These are phyloP conservation scores for Termitomyces heimii DNA, from an alignment of 768 basidiomycete genomes.

Conservation along the genomic window DNA sequence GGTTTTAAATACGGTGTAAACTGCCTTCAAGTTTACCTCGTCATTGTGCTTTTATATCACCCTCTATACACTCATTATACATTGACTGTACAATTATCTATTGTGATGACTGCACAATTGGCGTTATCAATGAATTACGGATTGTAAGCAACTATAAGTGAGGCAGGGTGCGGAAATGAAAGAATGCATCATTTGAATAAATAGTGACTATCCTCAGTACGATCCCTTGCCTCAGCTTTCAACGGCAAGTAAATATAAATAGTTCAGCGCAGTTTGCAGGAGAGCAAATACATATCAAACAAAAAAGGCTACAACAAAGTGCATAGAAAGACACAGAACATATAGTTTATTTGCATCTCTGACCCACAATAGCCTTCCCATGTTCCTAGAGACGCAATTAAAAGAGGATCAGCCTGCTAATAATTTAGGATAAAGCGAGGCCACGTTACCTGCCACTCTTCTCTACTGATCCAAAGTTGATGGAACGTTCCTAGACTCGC, in stretches of 20 bases:
- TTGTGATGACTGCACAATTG: neutral
- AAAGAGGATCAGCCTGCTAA: neutral
- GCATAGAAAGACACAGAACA: neutral
- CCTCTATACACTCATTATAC: slow-evolving; percentile 18
- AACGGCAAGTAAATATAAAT: neutral
- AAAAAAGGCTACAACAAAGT: neutral
- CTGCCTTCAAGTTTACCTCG: slow-evolving; percentile 10
- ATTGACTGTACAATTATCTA: slow-evolving; percentile 2
- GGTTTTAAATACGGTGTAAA: slow-evolving; percentile 7
- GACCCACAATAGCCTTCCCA: slow-evolving; percentile 75
- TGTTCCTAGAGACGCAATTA: slow-evolving; percentile 52
- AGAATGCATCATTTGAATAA: too few species aligned
- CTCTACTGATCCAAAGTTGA: slow-evolving; percentile 90
- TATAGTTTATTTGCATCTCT: slow-evolving; percentile 68
- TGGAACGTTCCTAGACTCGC: slow-evolving; percentile 97
- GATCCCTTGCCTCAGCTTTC: too few species aligned
- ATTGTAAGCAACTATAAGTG: neutral
- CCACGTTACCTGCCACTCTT: slow-evolving; percentile 79
- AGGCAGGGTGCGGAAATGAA: neutral
- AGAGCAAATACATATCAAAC: neutral
- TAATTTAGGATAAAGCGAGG: neutral
- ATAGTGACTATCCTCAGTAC: neutral
- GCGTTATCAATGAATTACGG: neutral
- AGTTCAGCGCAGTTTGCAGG: neutral
- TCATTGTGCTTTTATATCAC: slow-evolving; percentile 15